Evolutionary conservation across 1,284 basidiomycete species (phyloP).

Genomic region (Cutaneotrichosporon daszewskae): DNA sequence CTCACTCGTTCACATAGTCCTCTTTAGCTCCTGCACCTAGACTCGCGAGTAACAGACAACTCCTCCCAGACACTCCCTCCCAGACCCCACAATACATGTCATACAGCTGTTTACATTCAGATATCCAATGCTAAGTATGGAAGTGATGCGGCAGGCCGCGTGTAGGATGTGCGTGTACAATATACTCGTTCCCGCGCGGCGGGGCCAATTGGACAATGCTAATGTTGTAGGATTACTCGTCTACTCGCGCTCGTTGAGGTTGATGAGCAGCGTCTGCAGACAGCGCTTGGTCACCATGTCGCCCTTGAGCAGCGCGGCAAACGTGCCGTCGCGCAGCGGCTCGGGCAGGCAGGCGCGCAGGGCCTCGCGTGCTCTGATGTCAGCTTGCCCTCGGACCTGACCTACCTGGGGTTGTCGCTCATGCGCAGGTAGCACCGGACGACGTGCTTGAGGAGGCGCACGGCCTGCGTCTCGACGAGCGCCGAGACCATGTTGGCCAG

Average conservation of each 20-base stretch:
- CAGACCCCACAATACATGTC: too few relatives aligned
- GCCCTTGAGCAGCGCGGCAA: conserved; percentile 83
- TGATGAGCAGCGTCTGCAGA: conserved; percentile 87
- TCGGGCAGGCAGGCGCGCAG: conserved; percentile 95
- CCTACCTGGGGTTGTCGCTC: conserved; percentile 92
- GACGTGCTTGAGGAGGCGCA: conserved; percentile 93
- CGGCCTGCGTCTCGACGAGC: conserved; percentile 94
- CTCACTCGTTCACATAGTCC: not conserved
- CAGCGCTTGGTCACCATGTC: conserved; percentile 97
- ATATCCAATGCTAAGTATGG: conserved; percentile 15
- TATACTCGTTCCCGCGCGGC: too few relatives aligned
- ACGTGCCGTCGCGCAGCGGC: conserved; percentile 90
- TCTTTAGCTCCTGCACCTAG: too few relatives aligned
- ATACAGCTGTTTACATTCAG: conserved; percentile 17
- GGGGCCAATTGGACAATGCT: not conserved
- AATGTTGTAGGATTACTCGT: conserved; percentile 26
- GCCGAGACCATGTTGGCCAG: conserved; percentile 98
- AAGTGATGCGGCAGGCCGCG: too few relatives aligned
- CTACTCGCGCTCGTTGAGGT: conserved; percentile 61
- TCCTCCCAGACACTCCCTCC: not conserved
- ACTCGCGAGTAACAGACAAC: not conserved
- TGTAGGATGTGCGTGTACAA: too few relatives aligned
- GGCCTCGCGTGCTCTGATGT: conserved; percentile 94
- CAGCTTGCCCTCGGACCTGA: too few relatives aligned
- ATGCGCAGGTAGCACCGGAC: conserved; percentile 94